Conservation (phyloP, 2,329 filamentous ascomycete genomes). For the Venturiaceae sp. region DNA sequence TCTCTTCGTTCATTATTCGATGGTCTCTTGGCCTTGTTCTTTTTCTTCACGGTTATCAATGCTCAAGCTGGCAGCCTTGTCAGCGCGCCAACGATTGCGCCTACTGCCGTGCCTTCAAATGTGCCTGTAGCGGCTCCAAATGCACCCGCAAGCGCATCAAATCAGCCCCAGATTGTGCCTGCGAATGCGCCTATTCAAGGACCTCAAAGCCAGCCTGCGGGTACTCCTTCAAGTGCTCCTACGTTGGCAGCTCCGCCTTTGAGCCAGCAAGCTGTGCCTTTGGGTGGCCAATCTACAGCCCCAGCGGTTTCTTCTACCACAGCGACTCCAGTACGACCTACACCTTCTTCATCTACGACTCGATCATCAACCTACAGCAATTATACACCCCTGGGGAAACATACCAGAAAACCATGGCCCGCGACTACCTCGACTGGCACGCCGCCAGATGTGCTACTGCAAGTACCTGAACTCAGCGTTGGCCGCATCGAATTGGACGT, state of each 20-base stretch:
- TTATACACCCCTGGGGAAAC: not conserved
- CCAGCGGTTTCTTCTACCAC: not conserved
- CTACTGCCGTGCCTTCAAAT: not conserved
- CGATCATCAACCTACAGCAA: not conserved
- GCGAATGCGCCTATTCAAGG: not conserved
- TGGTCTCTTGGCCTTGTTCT: not conserved
- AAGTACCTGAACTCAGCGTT: constrained; percentile 48
- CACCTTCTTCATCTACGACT: not conserved
- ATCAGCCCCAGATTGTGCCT: not conserved
- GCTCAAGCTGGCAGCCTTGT: not conserved
- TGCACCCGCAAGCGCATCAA: too few relatives aligned
- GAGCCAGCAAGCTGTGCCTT: not conserved
- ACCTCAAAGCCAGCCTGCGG: not conserved
- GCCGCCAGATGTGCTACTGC: constrained; percentile 48
- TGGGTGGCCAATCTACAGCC: not conserved
- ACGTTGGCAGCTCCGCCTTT: not conserved
- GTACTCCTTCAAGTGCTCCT: not conserved
- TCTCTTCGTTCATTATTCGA: not conserved
- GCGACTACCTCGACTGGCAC: not conserved
- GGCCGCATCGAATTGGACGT: constrained; percentile 51
- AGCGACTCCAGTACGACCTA: not conserved
- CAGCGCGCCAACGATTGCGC: not conserved
- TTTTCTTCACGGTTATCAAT: not conserved
- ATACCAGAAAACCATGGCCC: not conserved
- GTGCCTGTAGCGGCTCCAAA: not conserved